Evolutionary conservation across 164 flowering plant species (phyloP).

Genomic region (Magnolia kwangsiensis): DNA sequence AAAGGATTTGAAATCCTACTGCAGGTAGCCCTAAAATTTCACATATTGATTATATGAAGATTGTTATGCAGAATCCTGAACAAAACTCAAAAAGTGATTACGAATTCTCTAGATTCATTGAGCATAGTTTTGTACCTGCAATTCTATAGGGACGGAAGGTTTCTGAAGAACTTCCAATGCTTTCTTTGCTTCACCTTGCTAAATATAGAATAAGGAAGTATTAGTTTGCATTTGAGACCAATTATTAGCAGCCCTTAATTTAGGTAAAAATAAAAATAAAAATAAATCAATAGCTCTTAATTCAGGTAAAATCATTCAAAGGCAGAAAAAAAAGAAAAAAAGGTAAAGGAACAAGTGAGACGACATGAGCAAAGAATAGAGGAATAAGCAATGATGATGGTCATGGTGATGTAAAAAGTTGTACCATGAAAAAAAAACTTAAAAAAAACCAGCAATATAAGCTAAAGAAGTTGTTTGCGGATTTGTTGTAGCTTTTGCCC

Average conservation of each 20-base stretch:
- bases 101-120: conserved; percentile 3
- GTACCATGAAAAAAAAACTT: no score
- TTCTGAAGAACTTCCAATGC: conserved; percentile 93
- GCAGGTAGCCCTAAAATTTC: no score
- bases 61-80: not conserved
- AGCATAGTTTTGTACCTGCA: conserved; percentile 59
- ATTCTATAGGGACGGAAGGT: conserved; percentile 70
- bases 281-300: not conserved
- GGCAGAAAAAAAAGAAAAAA: not conserved
- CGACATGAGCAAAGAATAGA: not conserved
- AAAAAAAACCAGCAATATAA: no score
- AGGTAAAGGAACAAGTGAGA: not conserved
- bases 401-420: no score
- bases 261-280: no score
- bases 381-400: no score
- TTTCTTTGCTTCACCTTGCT: conserved; percentile 99
- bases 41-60: no score
- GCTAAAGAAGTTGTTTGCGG: no score
- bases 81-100: not conserved
- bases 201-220: not conserved
- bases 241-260: not conserved
- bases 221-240: not conserved
- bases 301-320: not conserved
- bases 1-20: no score
- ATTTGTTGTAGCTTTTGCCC: no score